Evolutionary conservation across 441 rosid species (phyloP).

Genomic region (Lepidium campestre): DNA sequence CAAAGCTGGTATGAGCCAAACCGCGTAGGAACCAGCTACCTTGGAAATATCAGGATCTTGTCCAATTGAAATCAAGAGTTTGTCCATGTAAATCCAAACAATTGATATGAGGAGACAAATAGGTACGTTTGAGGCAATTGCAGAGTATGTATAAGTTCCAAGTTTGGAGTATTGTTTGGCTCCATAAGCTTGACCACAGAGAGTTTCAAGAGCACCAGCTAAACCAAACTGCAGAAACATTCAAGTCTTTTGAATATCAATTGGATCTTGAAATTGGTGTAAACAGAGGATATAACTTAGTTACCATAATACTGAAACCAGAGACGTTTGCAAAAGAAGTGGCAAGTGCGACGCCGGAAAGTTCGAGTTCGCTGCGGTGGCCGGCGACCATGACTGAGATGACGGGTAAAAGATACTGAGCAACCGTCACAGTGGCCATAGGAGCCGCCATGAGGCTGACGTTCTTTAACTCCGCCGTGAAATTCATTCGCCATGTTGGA

Average conservation of each 20-base stretch:
- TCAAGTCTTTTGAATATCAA: background rate
- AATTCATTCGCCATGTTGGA: slow-evolving; percentile 4
- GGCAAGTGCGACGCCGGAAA: slow-evolving; percentile 26
- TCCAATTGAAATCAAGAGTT: slow-evolving; percentile 10
- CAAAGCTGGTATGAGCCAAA: slow-evolving; percentile 21
- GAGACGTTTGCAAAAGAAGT: slow-evolving; percentile 24
- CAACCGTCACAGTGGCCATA: slow-evolving; percentile 24
- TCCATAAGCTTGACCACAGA: slow-evolving; percentile 33
- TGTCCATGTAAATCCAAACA: slow-evolving; percentile 21
- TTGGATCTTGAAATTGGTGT: background rate
- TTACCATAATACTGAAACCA: slow-evolving; percentile 26
- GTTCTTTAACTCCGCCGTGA: slow-evolving; percentile 22
- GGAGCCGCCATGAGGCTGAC: slow-evolving; percentile 22
- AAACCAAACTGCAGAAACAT: slow-evolving; percentile 3
- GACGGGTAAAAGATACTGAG: slow-evolving; percentile 15
- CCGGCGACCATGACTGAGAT: slow-evolving; percentile 27
- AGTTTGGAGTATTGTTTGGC: slow-evolving; percentile 20
- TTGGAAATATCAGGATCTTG: slow-evolving; percentile 28
- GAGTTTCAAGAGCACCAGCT: slow-evolving; percentile 30
- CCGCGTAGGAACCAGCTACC: slow-evolving; percentile 22
- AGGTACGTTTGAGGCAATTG: slow-evolving; percentile 16
- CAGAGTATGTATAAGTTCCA: slow-evolving; percentile 22
- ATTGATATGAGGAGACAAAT: slow-evolving; percentile 15
- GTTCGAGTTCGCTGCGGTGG: slow-evolving; percentile 22
- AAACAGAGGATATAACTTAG: background rate